Base-by-base conservation (phyloP, 805 yeast genomes). In the Saccharomyces cerevisiae region DNA sequence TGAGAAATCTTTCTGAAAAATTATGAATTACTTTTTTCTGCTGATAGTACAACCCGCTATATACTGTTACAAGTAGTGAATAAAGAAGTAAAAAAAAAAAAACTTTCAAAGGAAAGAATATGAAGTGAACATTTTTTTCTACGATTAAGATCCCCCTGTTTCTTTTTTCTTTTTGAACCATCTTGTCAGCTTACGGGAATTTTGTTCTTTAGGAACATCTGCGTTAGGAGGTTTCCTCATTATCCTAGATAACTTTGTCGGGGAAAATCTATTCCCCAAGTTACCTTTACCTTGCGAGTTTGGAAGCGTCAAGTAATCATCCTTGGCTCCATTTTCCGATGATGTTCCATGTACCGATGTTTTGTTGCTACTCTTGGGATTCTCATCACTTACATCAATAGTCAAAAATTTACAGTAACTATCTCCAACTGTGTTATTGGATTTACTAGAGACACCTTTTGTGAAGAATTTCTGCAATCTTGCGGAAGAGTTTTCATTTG, bases 91-190 rank as follows among this genome's bases (percentile, higher is more conserved):
- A 10, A 17, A 17, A 8, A 36, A n/a, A 36, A 17, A 36, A 6
- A 17, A 36, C 11, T 36, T 17, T 17, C 17, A 17, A 17, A 36
- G 2, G 24, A 17, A 17, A 36, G 22, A 36, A 6, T 36, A 9
- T 63, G 47, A 4, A 61, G 51, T 11, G 43, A 31, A 31, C 17
- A 31, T 13, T 31, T 13, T 32, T n/a, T n/a, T n/a, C n/a, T n/a
- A n/a, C 10, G 22, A 6, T 36, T 24, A 36, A 17, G 43, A 9
- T 21, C 24, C 24, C 24, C 17, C 14, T 8, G n/a, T 13, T 11
- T 32, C 41, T 31, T 50, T 28, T 2, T 41, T 53, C 41, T 47
- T 53, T 17, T 50, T 53, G n/a, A 53, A 53, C 55, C 55, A 53
- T 22, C 53, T 46, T 6, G 48, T 22, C 22, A 53, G 26, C 36